These are phyloP conservation scores for Lepraria neglecta DNA, from an alignment of 495 filamentous ascomycete genomes.

Conservation along the genomic window DNA sequence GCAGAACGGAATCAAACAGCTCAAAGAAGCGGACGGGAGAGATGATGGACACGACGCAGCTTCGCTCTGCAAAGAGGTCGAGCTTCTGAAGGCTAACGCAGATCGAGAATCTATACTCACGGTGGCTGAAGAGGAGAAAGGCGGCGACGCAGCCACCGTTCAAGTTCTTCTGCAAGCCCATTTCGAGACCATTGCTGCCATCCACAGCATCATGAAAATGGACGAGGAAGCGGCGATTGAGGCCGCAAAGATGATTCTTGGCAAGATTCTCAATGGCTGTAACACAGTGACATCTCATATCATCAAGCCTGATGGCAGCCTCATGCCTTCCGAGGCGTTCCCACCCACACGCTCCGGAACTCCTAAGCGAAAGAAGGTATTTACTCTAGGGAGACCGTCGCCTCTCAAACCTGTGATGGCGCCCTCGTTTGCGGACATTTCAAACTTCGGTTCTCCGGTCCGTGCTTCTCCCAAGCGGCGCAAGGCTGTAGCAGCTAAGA, in stretches of 20 bases:
- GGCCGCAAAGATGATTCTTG: slow-evolving; percentile 71
- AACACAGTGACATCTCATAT: slow-evolving; percentile 67
- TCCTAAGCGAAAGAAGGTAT: slow-evolving; percentile 65
- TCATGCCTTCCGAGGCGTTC: slow-evolving; percentile 56
- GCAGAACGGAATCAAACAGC: slow-evolving; percentile 71
- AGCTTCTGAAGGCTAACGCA: slow-evolving; percentile 74
- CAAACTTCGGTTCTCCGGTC: slow-evolving; percentile 44
- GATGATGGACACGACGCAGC: slow-evolving; percentile 64
- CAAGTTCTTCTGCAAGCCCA: slow-evolving; percentile 82
- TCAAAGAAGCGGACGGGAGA: slow-evolving; percentile 63
- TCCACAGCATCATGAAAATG: slow-evolving; percentile 74
- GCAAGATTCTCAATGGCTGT: slow-evolving; percentile 69
- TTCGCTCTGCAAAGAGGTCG: slow-evolving; percentile 71
- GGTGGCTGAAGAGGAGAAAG: slow-evolving; percentile 79
- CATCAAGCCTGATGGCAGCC: slow-evolving; percentile 80
- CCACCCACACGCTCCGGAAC: slow-evolving; percentile 64
- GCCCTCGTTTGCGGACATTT: slow-evolving; percentile 35
- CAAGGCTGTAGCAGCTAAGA: slow-evolving; percentile 62
- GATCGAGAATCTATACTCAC: slow-evolving; percentile 71
- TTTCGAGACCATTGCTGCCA: slow-evolving; percentile 78
- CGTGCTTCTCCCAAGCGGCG: slow-evolving; percentile 78
- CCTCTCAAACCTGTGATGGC: slow-evolving; percentile 40
- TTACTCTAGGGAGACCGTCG: slow-evolving; percentile 26
- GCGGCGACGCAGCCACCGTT: slow-evolving; percentile 66
- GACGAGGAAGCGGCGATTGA: slow-evolving; percentile 73